Evolutionary conservation across 2,329 filamentous ascomycete species (phyloP).

Genomic region (Aspergillus brasiliensis): DNA sequence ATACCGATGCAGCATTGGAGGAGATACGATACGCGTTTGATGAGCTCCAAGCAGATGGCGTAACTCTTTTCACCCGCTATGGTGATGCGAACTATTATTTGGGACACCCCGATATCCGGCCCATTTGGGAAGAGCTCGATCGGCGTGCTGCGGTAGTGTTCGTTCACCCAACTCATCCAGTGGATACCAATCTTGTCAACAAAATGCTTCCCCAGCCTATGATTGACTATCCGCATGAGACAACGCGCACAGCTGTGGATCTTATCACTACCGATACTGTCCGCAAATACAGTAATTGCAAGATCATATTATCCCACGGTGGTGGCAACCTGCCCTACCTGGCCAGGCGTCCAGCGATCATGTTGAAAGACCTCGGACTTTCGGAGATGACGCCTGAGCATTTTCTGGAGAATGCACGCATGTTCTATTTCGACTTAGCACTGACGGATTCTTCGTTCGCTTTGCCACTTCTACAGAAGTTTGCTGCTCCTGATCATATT

Average conservation of each 20-base stretch:
- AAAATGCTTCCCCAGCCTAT: too few relatives aligned
- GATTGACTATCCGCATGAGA: conserved; percentile 6
- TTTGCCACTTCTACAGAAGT: neutral
- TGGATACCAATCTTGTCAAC: too few relatives aligned
- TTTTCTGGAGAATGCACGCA: neutral
- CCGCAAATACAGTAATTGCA: neutral
- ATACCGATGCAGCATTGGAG: too few relatives aligned
- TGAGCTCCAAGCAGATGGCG: too few relatives aligned
- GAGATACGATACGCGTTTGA: too few relatives aligned
- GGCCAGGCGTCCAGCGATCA: neutral
- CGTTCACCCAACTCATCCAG: too few relatives aligned
- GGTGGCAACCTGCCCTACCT: conserved; percentile 1
- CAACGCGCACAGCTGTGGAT: conserved; percentile 6
- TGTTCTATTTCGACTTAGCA: conserved; percentile 2
- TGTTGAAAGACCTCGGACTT: neutral
- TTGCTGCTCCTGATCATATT: neutral
- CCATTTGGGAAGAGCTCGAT: too few relatives aligned
- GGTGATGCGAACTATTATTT: too few relatives aligned
- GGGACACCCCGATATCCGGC: too few relatives aligned
- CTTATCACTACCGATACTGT: neutral
- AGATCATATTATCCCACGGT: conserved; percentile 3
- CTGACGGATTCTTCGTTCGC: neutral
- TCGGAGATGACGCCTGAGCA: neutral
- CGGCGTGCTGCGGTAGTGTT: too few relatives aligned
- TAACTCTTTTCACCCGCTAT: too few relatives aligned